These are phyloP conservation scores for Apiospora saccharicola DNA, from an alignment of 2,329 filamentous ascomycete species.

Conservation along the genomic window DNA sequence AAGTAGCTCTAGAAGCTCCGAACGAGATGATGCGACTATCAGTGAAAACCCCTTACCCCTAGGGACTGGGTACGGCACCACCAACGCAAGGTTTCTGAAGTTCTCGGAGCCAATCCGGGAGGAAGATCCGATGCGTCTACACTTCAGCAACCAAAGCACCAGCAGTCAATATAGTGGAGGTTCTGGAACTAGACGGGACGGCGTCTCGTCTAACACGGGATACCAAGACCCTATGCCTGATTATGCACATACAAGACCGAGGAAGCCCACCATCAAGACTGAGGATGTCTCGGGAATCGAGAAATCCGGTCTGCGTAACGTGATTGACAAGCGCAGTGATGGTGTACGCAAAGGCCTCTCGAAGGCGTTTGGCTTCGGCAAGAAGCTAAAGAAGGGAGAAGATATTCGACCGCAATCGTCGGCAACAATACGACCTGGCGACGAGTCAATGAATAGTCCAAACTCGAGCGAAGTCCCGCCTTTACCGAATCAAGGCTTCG, in stretches of 20 bases:
- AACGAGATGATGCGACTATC: slow-evolving; percentile 48
- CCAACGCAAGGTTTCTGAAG: slow-evolving; percentile 54
- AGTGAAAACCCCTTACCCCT: slow-evolving; percentile 48
- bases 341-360: slow-evolving; percentile 60
- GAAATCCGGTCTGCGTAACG: slow-evolving; percentile 59
- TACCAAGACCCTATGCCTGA: slow-evolving; percentile 48
- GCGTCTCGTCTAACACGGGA: slow-evolving; percentile 29
- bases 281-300: slow-evolving; percentile 63
- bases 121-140: slow-evolving; percentile 37
- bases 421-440: slow-evolving; percentile 45
- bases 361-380: slow-evolving; percentile 61
- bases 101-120: slow-evolving; percentile 51
- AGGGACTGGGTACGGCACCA: slow-evolving; percentile 51
- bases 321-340: slow-evolving; percentile 64
- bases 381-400: slow-evolving; percentile 49
- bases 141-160: slow-evolving; percentile 40
- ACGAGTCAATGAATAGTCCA: slow-evolving; percentile 33
- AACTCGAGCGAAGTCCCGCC: slow-evolving; percentile 34
- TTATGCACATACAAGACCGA: slow-evolving; percentile 52
- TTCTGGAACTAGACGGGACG: slow-evolving; percentile 44
- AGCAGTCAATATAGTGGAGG: slow-evolving; percentile 50
- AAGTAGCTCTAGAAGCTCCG: slow-evolving; percentile 42
- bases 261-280: slow-evolving; percentile 53
- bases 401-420: slow-evolving; percentile 45
- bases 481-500: slow-evolving; percentile 33